These are phyloP conservation scores for Tricholoma terreum DNA, from an alignment of 768 basidiomycete species.

Conservation along the genomic window DNA sequence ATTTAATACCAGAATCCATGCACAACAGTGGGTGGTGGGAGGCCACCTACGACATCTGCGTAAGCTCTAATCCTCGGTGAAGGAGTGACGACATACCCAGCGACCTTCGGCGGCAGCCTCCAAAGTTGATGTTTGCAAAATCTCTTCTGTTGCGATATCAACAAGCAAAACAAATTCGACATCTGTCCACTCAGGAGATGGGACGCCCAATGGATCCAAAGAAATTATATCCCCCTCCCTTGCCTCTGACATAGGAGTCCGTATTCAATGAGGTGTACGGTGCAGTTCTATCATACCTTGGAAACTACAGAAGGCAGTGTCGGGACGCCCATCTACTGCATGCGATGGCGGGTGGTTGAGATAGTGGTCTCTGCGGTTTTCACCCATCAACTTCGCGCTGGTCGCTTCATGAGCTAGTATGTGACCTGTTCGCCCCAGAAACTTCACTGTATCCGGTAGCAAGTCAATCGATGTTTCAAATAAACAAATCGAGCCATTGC, in stretches of 20 bases:
- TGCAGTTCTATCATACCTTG: conserved; percentile 27
- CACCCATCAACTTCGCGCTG: conserved; percentile 33
- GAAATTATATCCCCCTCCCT: conserved; percentile 27
- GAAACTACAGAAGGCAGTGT: conserved; percentile 50
- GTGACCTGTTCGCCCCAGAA: conserved; percentile 28
- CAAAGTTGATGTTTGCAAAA: conserved; percentile 15
- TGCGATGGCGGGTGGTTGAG: conserved; percentile 43
- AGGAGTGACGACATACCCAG: conserved; percentile 14
- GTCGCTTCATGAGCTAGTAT: conserved; percentile 42
- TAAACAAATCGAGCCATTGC: conserved; percentile 42
- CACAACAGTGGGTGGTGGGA: conserved; percentile 1
- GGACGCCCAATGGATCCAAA: conserved; percentile 19
- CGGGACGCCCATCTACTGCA: conserved; percentile 53
- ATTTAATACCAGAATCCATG: neutral
- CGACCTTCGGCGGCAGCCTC: conserved; percentile 11
- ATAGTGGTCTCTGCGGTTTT: conserved; percentile 34
- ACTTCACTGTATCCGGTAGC: conserved; percentile 30
- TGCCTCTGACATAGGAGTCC: conserved; percentile 20
- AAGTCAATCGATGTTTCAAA: conserved; percentile 51
- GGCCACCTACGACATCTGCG: neutral
- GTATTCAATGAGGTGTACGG: neutral
- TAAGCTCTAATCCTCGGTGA: neutral
- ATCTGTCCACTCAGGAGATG: neutral
- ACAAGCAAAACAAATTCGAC: conserved; percentile 28
- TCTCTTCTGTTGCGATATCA: conserved; percentile 18